Percentiles rank a stretch among this genome's conserved stretches.
Evolutionary conservation across 495 filamentous ascomycete species (phyloP).

Genomic region (Xylaria scruposa): DNA sequence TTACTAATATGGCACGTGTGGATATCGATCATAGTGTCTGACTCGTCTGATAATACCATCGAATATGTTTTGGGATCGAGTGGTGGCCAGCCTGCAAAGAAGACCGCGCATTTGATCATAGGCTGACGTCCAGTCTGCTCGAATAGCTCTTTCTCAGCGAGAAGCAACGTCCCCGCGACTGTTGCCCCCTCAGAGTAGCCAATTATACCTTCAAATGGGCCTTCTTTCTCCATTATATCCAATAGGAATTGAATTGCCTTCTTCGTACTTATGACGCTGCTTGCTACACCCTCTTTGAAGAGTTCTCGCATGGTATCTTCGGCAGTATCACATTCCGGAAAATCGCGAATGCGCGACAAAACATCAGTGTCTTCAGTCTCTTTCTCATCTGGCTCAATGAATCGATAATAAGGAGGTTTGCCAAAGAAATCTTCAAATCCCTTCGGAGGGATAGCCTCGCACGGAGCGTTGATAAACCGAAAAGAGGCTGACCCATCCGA

Average conservation of each 20-base stretch:
- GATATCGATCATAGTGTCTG: constrained; percentile 57
- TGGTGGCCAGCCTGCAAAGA: constrained; percentile 65
- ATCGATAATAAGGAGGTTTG: constrained; percentile 56
- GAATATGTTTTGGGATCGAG: constrained; percentile 54
- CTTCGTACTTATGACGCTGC: constrained; percentile 49
- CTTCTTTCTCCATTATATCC: constrained; percentile 57
- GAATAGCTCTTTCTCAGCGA: constrained; percentile 57
- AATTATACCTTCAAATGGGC: constrained; percentile 60
- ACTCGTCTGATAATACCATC: constrained; percentile 60
- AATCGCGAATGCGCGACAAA: constrained; percentile 57
- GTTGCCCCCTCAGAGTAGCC: constrained; percentile 69
- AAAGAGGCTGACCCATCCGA: constrained; percentile 53
- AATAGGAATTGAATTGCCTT: constrained; percentile 52
- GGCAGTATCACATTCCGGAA: constrained; percentile 53
- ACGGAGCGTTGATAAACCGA: constrained; percentile 55
- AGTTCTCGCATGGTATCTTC: constrained; percentile 60
- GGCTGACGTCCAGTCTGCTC: constrained; percentile 53
- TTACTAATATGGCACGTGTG: constrained; percentile 65
- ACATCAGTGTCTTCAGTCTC: constrained; percentile 52
- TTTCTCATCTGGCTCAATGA: constrained; percentile 56
- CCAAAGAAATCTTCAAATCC: constrained; percentile 62
- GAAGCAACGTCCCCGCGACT: constrained; percentile 61
- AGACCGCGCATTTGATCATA: constrained; percentile 62
- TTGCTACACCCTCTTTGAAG: constrained; percentile 55
- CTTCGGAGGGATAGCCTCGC: constrained; percentile 54